These are phyloP conservation scores for Xylaria scruposa DNA, from an alignment of 495 filamentous ascomycete genomes.

Conservation along the genomic window DNA sequence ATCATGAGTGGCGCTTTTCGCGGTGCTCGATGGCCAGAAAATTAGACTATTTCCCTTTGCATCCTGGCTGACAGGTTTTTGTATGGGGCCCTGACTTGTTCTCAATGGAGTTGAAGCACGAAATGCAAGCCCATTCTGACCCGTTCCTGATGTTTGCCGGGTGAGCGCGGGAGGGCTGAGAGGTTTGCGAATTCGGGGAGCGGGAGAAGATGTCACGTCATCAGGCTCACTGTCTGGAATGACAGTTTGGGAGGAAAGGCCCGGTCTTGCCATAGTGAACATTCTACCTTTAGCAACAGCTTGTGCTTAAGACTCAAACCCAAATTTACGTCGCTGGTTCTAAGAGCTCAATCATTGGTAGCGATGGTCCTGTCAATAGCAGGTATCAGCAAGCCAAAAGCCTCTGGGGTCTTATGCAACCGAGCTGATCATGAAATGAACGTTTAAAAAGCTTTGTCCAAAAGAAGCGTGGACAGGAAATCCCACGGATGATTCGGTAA, in stretches of 20 bases:
- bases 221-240: constrained; percentile 26
- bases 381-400: background rate
- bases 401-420: background rate
- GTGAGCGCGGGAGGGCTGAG: constrained; percentile 21
- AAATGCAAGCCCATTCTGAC: constrained; percentile 20
- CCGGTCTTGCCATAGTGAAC: constrained; percentile 20
- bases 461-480: background rate
- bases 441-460: background rate
- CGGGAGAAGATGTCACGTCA: constrained; percentile 1
- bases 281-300: background rate
- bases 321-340: background rate
- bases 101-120: constrained; percentile 30
- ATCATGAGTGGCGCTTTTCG: constrained; percentile 11
- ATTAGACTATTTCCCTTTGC: background rate
- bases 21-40: background rate
- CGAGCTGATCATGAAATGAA: background rate
- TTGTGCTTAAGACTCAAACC: background rate
- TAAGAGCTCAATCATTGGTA: background rate
- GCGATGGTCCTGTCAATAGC: background rate
- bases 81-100: background rate
- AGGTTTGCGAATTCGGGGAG: constrained; percentile 26
- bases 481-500: background rate
- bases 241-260: background rate
- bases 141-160: constrained; percentile 25
- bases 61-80: constrained; percentile 10